A percentile compares a stretch with the other conserved stretches of the same genome.
phyloP scores from a whole-genome alignment of 2,329 filamentous ascomycete species.

The Fusarium compactum region DNA sequence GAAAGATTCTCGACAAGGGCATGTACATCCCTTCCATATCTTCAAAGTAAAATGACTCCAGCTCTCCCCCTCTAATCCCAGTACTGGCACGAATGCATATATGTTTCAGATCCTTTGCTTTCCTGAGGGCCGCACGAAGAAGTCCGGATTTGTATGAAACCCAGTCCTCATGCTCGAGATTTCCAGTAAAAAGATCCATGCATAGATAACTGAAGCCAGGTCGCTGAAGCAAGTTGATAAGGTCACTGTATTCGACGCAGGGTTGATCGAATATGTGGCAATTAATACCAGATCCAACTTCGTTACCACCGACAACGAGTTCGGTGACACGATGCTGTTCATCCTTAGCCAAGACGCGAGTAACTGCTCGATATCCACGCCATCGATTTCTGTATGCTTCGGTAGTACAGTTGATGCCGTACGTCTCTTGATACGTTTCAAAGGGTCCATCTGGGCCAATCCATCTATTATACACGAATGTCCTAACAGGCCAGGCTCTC shows the following conservation, averaged over 20 bases:
- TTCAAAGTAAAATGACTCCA: fast-evolving
- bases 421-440: not conserved
- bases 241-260: not conserved
- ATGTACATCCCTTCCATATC: not conserved
- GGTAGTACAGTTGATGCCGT: not conserved
- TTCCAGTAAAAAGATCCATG: not conserved
- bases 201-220: slow-evolving; percentile 1
- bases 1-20: not conserved
- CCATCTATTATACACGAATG: not conserved
- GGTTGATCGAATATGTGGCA: slow-evolving; percentile 6
- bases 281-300: not conserved
- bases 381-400: slow-evolving; percentile 9
- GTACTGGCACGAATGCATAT: not conserved
- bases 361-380: not conserved
- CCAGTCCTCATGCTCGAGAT: not conserved
- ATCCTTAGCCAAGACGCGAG: not conserved
- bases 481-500: not conserved
- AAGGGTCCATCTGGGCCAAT: not conserved
- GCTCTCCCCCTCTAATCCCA: fast-evolving
- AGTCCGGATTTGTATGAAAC: not conserved
- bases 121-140: not conserved
- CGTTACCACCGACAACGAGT: not conserved
- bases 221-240: not conserved
- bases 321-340: not conserved
- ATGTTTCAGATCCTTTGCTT: slow-evolving; percentile 1